A percentile compares a stretch with the other conserved stretches of the same genome.
Evolutionary conservation across 2,329 filamentous ascomycete genomes (phyloP).

Genomic region (Ascochyta clinopodiicola): DNA sequence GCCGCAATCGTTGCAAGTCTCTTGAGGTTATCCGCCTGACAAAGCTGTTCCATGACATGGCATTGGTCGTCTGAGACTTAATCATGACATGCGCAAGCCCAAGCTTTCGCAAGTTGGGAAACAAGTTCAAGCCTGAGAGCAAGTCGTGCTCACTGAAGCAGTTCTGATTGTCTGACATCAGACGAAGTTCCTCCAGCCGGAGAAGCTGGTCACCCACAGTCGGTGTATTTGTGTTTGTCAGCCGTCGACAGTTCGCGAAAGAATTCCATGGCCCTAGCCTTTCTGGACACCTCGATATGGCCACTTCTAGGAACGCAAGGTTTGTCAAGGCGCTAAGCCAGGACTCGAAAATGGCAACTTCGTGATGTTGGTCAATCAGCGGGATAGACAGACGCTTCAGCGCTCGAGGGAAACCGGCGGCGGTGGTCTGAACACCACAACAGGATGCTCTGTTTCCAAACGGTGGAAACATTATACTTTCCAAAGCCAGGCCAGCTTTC

Average conservation of each 20-base stretch:
- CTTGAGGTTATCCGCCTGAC: neutral
- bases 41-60: neutral
- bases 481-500: neutral
- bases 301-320: conserved; percentile 5
- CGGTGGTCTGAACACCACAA: neutral
- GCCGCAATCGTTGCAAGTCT: conserved; percentile 3
- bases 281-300: neutral
- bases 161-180: conserved; percentile 11
- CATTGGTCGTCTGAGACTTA: neutral
- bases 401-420: neutral
- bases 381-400: conserved; percentile 5
- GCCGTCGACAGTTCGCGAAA: neutral
- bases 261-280: neutral
- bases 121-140: neutral
- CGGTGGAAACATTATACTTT: neutral
- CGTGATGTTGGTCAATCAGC: neutral
- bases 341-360: neutral
- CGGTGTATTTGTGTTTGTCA: neutral
- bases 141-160: conserved; percentile 1
- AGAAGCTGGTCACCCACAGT: neutral
- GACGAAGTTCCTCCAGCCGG: conserved; percentile 1
- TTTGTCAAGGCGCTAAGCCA: neutral
- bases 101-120: conserved; percentile 3
- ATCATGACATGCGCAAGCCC: conserved; percentile 9
- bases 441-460: conserved; percentile 6